Percentiles rank a stretch among this genome's conserved stretches.
Conservation (phyloP, 108 stramenopile genomes). For the Cylindrotheca closterium region DNA sequence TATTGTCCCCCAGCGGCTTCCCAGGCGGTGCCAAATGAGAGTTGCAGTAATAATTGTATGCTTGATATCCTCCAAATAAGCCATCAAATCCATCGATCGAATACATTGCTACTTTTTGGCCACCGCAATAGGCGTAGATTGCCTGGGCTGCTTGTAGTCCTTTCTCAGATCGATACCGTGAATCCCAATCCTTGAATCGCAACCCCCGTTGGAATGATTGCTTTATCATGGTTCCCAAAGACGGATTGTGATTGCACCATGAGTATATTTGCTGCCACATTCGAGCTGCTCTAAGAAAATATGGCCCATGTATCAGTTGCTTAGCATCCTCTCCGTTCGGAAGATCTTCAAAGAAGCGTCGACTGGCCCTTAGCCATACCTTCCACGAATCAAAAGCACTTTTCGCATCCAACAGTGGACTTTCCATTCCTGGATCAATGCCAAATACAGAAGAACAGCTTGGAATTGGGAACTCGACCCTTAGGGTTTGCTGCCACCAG, state of each 20-base stretch:
- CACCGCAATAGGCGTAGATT: constrained; percentile 26
- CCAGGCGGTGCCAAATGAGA: constrained; percentile 9
- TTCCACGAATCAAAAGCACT: constrained; percentile 27
- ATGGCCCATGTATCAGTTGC: constrained; percentile 20
- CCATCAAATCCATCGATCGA: constrained; percentile 15
- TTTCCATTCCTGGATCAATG: constrained; percentile 2
- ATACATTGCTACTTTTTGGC: constrained; percentile 6
- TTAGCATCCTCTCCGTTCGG: neutral
- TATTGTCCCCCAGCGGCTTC: constrained; percentile 1
- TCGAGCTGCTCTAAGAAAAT: constrained; percentile 45
- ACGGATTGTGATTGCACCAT: constrained; percentile 26
- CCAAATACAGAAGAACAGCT: constrained; percentile 5
- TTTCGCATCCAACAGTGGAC: neutral
- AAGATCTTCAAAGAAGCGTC: neutral
- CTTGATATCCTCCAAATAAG: constrained; percentile 54
- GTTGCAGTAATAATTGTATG: constrained; percentile 28
- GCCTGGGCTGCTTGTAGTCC: constrained; percentile 15
- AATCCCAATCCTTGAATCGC: neutral
- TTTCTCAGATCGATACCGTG: neutral
- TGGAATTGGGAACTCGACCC: constrained; percentile 8
- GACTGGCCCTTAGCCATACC: constrained; percentile 13
- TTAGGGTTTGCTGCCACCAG: constrained; percentile 10
- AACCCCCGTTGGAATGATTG: constrained; percentile 10
- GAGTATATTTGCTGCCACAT: constrained; percentile 44
- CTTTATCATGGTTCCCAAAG: neutral